These are phyloP conservation scores for Fusarium sarcochroum DNA, from an alignment of 2,329 filamentous ascomycete species.

Conservation along the genomic window DNA sequence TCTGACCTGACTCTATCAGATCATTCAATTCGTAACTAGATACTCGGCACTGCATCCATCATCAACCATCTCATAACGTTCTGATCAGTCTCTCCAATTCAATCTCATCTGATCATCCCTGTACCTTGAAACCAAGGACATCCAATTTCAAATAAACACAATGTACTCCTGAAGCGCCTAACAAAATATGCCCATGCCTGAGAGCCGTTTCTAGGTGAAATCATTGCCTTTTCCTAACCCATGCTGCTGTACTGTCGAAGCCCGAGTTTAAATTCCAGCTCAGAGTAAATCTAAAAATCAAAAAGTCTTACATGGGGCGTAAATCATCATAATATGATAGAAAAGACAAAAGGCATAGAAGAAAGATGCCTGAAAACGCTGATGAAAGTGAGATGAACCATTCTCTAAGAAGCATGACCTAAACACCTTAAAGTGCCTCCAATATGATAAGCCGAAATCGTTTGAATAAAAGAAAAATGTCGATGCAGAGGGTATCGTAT, in stretches of 20 bases:
- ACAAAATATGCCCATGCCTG: slow-evolving; percentile 20
- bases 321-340: slow-evolving; percentile 33
- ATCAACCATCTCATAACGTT: slow-evolving; percentile 3
- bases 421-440: slow-evolving; percentile 44
- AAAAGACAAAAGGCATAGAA: background rate
- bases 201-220: slow-evolving; percentile 28
- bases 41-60: slow-evolving; percentile 1
- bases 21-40: background rate
- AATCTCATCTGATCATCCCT: background rate
- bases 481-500: slow-evolving; percentile 39
- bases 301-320: slow-evolving; percentile 15
- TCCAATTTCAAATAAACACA: slow-evolving; percentile 2
- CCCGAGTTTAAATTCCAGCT: slow-evolving; percentile 28
- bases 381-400: slow-evolving; percentile 6
- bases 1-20: slow-evolving; percentile 5
- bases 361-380: slow-evolving; percentile 4
- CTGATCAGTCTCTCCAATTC: slow-evolving; percentile 2
- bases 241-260: slow-evolving; percentile 24
- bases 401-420: slow-evolving; percentile 16
- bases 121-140: background rate
- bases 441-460: background rate
- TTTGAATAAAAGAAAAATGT: slow-evolving; percentile 10
- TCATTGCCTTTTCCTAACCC: slow-evolving; percentile 21
- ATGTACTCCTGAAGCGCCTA: slow-evolving; percentile 17
- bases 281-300: slow-evolving; percentile 29